phyloP scores from a whole-genome alignment of 176 grass and related monocot species.

The Chrysopogon serrulatus region DNA sequence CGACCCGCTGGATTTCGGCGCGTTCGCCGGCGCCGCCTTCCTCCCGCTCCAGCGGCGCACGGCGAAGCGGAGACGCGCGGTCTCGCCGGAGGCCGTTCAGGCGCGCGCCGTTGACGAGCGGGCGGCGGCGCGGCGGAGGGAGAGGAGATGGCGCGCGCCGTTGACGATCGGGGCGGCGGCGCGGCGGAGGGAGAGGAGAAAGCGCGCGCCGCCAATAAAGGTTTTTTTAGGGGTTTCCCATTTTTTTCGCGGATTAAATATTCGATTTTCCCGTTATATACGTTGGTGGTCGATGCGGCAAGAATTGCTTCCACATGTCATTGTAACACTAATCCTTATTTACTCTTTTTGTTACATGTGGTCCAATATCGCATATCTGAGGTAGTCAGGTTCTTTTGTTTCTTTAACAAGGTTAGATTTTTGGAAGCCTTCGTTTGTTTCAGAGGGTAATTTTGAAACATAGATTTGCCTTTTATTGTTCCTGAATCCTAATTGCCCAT shows the following conservation, averaged over 20 bases:
- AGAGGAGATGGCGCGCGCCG: neutral
- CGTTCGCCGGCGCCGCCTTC: conserved; percentile 33
- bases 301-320: neutral
- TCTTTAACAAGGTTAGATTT: neutral
- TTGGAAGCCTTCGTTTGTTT: neutral
- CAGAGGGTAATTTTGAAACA: neutral
- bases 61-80: conserved; percentile 19
- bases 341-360: neutral
- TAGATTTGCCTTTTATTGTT: neutral
- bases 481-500: neutral
- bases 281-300: neutral
- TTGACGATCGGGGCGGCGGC: too few species aligned
- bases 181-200: neutral
- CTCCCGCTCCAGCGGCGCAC: conserved; percentile 49
- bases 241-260: neutral
- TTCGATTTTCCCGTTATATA: neutral
- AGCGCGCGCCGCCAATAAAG: neutral
- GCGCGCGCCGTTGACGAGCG: neutral
- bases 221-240: conserved; percentile 4
- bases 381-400: neutral
- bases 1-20: conserved; percentile 26
- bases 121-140: neutral
- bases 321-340: neutral
- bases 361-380: neutral
- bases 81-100: neutral